Evolutionary conservation across 140 eudicot species (phyloP).

Genomic region (Artemisia princeps): DNA sequence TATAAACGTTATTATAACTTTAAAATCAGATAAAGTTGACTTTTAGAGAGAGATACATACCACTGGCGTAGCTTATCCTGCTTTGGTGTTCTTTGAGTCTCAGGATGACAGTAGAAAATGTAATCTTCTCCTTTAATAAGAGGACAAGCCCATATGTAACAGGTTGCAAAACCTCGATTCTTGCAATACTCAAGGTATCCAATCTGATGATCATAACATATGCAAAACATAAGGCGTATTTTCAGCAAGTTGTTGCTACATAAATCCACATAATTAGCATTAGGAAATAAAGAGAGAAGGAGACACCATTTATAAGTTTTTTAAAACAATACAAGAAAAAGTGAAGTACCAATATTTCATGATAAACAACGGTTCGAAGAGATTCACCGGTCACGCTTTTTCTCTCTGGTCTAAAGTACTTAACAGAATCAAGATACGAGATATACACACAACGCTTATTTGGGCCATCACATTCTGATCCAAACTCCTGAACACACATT

Average conservation of each 20-base stretch:
- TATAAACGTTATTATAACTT: neutral
- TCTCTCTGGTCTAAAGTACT: slow-evolving; percentile 70
- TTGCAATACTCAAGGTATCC: slow-evolving; percentile 94
- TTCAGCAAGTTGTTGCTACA: too few species aligned
- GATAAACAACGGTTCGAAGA: slow-evolving; percentile 89
- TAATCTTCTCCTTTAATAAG: slow-evolving; percentile 80
- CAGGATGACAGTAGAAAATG: slow-evolving; percentile 82
- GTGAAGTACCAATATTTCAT: slow-evolving; percentile 63
- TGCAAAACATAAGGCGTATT: too few species aligned
- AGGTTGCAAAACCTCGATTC: slow-evolving; percentile 64
- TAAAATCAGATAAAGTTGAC: neutral
- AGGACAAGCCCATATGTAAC: slow-evolving; percentile 98
- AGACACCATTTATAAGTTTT: neutral
- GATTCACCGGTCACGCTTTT: slow-evolving; percentile 56
- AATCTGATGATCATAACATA: slow-evolving; percentile 35
- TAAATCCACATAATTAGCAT: slow-evolving; percentile 14
- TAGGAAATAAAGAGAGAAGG: neutral
- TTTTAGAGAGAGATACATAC: slow-evolving; percentile 27
- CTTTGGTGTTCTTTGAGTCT: slow-evolving; percentile 67
- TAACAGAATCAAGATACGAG: slow-evolving; percentile 83
- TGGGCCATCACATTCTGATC: slow-evolving; percentile 66
- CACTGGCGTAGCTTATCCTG: slow-evolving; percentile 67
- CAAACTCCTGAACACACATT: slow-evolving; percentile 91
- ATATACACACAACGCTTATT: slow-evolving; percentile 71
- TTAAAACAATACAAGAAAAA: neutral